Evolutionary conservation across 352 stramenopile genomes (phyloP), one percentile per base, ranked within the genome.

Genomic region (Globisporangium solare): DNA sequence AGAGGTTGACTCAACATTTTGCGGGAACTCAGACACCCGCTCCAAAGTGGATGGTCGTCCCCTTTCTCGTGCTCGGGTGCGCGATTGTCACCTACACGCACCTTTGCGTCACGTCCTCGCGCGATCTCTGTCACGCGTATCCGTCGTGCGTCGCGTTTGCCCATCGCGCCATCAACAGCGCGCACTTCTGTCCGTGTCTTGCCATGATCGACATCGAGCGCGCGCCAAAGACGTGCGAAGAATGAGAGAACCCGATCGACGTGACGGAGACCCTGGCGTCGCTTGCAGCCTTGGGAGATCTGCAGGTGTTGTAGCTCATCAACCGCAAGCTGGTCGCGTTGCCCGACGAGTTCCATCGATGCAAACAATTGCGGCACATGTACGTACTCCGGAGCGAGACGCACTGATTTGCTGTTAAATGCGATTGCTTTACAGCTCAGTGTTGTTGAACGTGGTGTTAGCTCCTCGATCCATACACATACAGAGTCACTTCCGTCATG

Each of bases 301-400:
- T 79, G 13, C 63, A 60, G 11, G 72, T 68, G 13, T 47, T 76
- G 10, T 58, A 76, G 14, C 15, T 79, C 1, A 70, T 71, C 10
- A 79, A 79, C 41, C 60, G 61, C n/a, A 43, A 61, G 3, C 47
- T 79, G 0, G 31, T 27, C 0, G 21, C 52, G 10, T 47, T 68
- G 24, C 68, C 71, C 1, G 51, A 69, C 0, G 56, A 71, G 8
- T 58, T 86, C 18, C 53, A 46, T 6, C 4, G 10, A 8, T 82
- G 73, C 27, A 22, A 11, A 2, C 46, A 69, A 0, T 62, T 86
- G 13, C 61, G 67, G 27, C 64, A 74, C 51, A 58, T 86, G 75
- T 83, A 70, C 41, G 27, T 27, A 21, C 24, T 24, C 13, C 11
- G n/a, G n/a, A n/a, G n/a, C n/a, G n/a, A n/a, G n/a, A n/a, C n/a